phyloP scores from a whole-genome alignment of 225 moss, liverwort and hornwort genomes.

The Pseudisothecium myosuroides region DNA sequence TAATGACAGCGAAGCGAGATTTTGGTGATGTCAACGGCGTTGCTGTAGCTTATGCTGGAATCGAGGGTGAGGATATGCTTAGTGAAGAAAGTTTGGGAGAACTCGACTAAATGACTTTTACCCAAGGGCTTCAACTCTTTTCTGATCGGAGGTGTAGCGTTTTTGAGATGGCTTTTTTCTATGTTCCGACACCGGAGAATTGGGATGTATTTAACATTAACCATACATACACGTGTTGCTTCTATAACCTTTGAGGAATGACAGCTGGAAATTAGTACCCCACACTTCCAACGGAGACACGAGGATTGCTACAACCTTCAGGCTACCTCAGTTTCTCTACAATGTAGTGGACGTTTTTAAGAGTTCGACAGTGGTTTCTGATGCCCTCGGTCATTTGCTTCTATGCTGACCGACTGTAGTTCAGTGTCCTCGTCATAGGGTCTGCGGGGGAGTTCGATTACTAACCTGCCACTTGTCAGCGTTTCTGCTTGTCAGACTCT shows the following conservation, averaged over 20 bases:
- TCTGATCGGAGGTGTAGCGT: not conserved
- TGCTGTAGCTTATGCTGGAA: constrained; percentile 24
- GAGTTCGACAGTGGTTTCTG: not conserved
- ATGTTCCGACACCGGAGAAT: not conserved
- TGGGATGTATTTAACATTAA: not conserved
- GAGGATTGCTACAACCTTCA: not conserved
- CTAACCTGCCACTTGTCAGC: not conserved
- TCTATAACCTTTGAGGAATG: not conserved
- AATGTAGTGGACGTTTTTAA: not conserved
- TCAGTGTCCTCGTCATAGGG: not conserved
- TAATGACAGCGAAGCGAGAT: constrained; percentile 43
- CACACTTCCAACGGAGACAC: not conserved
- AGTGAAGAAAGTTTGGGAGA: constrained; percentile 37
- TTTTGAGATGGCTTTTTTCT: not conserved
- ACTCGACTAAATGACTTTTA: constrained; percentile 13
- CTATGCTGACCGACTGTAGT: not conserved
- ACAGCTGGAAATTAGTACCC: not conserved
- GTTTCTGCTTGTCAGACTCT: not conserved
- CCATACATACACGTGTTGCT: not conserved
- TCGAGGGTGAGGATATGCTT: constrained; percentile 33
- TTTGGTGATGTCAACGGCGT: constrained; percentile 22
- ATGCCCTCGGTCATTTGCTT: not conserved
- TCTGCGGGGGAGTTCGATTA: not conserved
- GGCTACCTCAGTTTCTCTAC: not conserved
- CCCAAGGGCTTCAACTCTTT: not conserved